Base-by-base conservation (phyloP, 1,284 basidiomycete genomes). In the Microbotryum scabiosae region DNA sequence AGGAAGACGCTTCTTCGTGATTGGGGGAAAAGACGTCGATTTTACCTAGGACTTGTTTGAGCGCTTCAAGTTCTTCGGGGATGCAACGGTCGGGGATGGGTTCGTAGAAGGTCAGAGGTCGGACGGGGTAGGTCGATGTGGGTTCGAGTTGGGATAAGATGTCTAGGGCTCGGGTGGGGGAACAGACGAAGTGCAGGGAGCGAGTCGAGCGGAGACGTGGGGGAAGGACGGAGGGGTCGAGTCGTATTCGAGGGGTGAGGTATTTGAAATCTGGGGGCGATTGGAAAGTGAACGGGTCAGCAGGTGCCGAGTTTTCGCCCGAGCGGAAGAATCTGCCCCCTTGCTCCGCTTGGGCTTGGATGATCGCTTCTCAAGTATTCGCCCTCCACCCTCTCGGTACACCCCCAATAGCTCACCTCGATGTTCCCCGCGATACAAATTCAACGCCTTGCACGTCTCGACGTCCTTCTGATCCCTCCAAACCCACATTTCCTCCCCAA, bases 151-250 rank as follows among this genome's bases (percentile, higher is more conserved):
- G 65, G 16, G 62, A 51, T 0, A 87, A 76, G 57, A 94, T 86
- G 1, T 77, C 77, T 7, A 76, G 73, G 1, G 89, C 89, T 59
- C 92, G 81, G 0, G 79, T 74, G 0, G 88, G 87, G 8, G 87
- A 88, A 73, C 90, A 94, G 20, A 93, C 86, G 67, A 93, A 89
- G 74, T 97, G 92, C 21, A 97, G 73, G 56, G 80, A 82, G 21
- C 77, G 73, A 6, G 89, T 41, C 75, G 76, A 16, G 75, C 78
- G 10, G 28, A 70, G 60, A 1, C 50, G 52, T 2, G 63, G 23
- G 0, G 69, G 65, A 18, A 71, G 52, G 58, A 70, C 69, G 10
- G 43, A 52, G 0, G 67, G 63, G 9, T 66, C 61, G 46, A 69
- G 60, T 4, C 85, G 82, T 57, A 85, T 78, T 57, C 86, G 82